These are phyloP conservation scores for Penicillium parvum DNA, from an alignment of 495 filamentous ascomycete genomes.

Conservation along the genomic window DNA sequence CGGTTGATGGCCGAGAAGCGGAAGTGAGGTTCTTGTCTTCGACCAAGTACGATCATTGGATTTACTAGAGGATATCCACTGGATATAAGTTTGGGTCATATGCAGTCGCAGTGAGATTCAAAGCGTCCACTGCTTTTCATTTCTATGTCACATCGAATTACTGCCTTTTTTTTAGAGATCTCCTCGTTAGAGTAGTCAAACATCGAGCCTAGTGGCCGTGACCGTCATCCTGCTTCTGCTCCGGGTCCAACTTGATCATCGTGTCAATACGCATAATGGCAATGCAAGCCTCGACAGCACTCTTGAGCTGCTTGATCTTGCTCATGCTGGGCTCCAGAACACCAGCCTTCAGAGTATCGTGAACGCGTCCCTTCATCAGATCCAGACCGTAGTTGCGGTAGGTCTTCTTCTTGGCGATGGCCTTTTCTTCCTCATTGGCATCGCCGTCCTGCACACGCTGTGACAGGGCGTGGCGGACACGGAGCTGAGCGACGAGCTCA, in stretches of 20 bases:
- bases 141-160: conserved; percentile 31
- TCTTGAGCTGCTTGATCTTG: conserved; percentile 97
- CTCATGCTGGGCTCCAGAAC: conserved; percentile 97
- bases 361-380: conserved; percentile 81
- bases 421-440: conserved; percentile 80
- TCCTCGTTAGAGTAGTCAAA: conserved; percentile 9
- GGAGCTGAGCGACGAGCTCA: conserved; percentile 91
- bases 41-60: too few relatives aligned
- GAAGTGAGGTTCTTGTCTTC: conserved; percentile 14
- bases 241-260: conserved; percentile 95
- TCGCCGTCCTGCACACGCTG: conserved; percentile 83
- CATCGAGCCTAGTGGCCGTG: conserved; percentile 38
- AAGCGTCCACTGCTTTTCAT: conserved; percentile 18
- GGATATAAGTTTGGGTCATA: conserved; percentile 18
- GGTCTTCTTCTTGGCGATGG: conserved; percentile 83
- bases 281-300: conserved; percentile 97
- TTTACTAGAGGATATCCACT: conserved; percentile 15
- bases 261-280: conserved; percentile 99
- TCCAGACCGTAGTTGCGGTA: conserved; percentile 99
- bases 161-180: conserved; percentile 20
- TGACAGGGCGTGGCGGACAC: conserved; percentile 88
- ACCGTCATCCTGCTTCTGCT: conserved; percentile 68
- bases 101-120: conserved; percentile 17
- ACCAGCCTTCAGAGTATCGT: conserved; percentile 89
- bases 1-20: conserved; percentile 70